These are phyloP conservation scores for Trichoderma erinaceum DNA, from an alignment of 495 filamentous ascomycete species.

Conservation along the genomic window DNA sequence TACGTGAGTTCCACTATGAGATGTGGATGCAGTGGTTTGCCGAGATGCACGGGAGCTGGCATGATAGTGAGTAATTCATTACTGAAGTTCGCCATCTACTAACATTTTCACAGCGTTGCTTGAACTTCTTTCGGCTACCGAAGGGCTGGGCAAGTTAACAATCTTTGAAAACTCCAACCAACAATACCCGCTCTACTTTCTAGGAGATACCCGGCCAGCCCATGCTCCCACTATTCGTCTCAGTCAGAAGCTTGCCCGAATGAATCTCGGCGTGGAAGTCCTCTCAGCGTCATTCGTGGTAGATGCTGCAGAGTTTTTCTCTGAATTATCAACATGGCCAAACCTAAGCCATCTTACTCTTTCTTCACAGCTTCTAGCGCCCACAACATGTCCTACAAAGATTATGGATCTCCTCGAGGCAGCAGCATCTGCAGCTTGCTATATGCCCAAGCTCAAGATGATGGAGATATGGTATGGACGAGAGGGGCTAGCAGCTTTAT, in stretches of 20 bases:
- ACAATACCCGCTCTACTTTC: slow-evolving; percentile 4
- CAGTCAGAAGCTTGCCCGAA: slow-evolving; percentile 5
- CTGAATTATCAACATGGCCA: not conserved
- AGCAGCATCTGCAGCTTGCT: slow-evolving; percentile 8
- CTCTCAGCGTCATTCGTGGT: not conserved
- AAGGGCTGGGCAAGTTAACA: slow-evolving; percentile 4
- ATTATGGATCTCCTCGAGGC: not conserved
- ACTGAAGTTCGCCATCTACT: not conserved
- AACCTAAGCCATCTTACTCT: slow-evolving; percentile 6
- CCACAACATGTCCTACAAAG: slow-evolving; percentile 1
- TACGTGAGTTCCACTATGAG: slow-evolving; percentile 3
- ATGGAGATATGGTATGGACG: slow-evolving; percentile 7
- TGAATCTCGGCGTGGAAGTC: not conserved
- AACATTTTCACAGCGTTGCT: slow-evolving; percentile 6
- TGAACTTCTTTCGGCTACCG: slow-evolving; percentile 3
- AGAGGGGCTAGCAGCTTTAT: slow-evolving; percentile 1
- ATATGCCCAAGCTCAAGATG: slow-evolving; percentile 6
- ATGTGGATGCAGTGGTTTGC: not conserved
- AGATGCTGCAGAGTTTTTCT: slow-evolving; percentile 10
- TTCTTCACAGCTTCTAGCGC: not conserved
- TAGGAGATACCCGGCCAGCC: not conserved
- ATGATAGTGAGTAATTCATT: slow-evolving; percentile 3
- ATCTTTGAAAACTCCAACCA: slow-evolving; percentile 6
- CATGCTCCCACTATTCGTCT: not conserved
- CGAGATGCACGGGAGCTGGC: not conserved